phyloP scores from a whole-genome alignment of 2,329 filamentous ascomycete genomes.

The Raffaelea albimanens region DNA sequence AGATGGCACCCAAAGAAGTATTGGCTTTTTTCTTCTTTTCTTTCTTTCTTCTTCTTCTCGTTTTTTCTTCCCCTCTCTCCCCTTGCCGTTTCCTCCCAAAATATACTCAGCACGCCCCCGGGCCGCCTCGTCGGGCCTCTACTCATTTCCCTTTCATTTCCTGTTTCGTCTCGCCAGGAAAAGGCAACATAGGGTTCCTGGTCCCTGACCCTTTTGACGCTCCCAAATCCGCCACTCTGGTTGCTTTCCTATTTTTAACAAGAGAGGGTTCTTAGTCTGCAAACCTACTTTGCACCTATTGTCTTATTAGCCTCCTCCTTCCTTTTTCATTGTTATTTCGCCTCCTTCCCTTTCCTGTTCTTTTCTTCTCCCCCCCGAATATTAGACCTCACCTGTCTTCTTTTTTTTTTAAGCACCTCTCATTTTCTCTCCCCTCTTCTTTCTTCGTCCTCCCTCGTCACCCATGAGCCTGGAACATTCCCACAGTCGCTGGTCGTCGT shows the following conservation, averaged over 20 bases:
- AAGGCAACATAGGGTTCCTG: neutral
- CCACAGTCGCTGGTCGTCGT: slow-evolving; percentile 2
- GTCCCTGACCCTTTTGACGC: neutral
- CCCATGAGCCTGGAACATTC: neutral
- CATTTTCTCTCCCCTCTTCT: neutral
- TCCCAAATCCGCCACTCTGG: too few relatives aligned
- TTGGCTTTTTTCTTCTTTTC: neutral
- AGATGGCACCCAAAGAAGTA: too few relatives aligned
- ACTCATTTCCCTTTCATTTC: neutral
- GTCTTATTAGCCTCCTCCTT: neutral
- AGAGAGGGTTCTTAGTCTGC: neutral
- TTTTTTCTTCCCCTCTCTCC: slow-evolving; percentile 2
- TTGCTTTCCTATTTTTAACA: too few relatives aligned
- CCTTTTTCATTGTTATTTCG: slow-evolving; percentile 1
- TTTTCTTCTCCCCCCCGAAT: neutral
- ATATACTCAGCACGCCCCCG: neutral
- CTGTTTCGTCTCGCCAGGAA: neutral
- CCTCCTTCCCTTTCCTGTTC: neutral
- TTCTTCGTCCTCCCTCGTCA: neutral
- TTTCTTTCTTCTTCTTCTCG: neutral
- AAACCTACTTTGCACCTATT: neutral
- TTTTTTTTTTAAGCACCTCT: too few relatives aligned
- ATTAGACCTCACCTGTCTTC: too few relatives aligned
- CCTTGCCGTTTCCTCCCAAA: too few relatives aligned
- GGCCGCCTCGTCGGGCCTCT: neutral